phyloP scores from a whole-genome alignment of 805 yeast genomes.

The Starmerella davenportii region DNA sequence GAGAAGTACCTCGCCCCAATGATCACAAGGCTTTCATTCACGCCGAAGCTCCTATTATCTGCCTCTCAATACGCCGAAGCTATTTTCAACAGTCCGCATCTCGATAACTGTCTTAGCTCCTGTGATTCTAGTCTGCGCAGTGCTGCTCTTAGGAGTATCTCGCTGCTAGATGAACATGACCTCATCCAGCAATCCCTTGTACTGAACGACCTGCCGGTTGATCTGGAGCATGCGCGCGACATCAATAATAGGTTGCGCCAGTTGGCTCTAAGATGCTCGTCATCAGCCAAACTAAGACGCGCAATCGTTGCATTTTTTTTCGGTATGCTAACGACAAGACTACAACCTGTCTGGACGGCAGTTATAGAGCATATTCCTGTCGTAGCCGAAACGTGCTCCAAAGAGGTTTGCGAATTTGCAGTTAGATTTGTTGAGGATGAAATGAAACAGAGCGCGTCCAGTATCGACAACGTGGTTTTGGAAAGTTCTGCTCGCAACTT shows the following conservation, averaged over 20 bases:
- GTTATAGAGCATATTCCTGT: conserved; percentile 42
- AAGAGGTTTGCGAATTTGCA: conserved; percentile 39
- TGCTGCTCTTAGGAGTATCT: conserved; percentile 7
- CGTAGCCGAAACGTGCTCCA: conserved; percentile 25
- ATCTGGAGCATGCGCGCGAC: conserved; percentile 55
- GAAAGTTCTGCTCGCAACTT: not conserved
- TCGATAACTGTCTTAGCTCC: conserved; percentile 4
- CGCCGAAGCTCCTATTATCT: not conserved
- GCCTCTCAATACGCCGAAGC: not conserved
- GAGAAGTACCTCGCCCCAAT: not conserved
- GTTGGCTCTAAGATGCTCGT: conserved; percentile 29
- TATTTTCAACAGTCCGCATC: not conserved
- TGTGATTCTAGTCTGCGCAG: conserved; percentile 11
- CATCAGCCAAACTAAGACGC: conserved; percentile 9
- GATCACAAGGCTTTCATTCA: not conserved
- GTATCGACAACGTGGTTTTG: not conserved
- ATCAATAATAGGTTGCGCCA: conserved; percentile 49
- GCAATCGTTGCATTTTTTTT: conserved; percentile 34
- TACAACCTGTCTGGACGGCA: conserved; percentile 76
- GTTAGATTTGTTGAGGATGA: conserved; percentile 8
- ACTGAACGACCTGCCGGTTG: conserved; percentile 57
- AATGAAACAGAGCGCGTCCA: not conserved
- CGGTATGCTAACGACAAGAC: conserved; percentile 56
- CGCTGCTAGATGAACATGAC: not conserved
- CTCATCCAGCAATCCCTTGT: conserved; percentile 32